phyloP scores from a whole-genome alignment of 176 grass and related monocot species.

The Guadua angustifolia region DNA sequence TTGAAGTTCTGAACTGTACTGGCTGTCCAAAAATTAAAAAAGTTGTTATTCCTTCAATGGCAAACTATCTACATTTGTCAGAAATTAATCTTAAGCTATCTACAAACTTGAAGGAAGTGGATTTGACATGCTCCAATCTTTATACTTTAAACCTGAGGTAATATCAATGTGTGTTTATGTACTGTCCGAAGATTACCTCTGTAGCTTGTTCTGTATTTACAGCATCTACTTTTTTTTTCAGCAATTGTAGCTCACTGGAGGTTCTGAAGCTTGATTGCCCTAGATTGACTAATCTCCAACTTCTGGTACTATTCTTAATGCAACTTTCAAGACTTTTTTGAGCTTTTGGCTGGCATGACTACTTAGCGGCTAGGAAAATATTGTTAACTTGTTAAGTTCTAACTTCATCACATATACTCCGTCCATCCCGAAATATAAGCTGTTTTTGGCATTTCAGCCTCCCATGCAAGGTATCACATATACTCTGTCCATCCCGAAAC shows the following conservation, averaged over 20 bases:
- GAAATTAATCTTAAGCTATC: conserved; percentile 98
- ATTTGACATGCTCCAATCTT: conserved; percentile 78
- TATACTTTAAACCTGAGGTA: conserved; percentile 84
- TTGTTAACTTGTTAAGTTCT: background rate
- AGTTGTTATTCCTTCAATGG: conserved; percentile 73
- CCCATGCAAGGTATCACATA: background rate
- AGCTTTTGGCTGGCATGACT: background rate
- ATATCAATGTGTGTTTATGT: conserved; percentile 30
- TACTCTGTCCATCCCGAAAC: background rate
- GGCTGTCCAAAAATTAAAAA: conserved; percentile 95
- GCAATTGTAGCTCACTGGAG: conserved; percentile 86
- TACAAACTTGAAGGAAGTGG: conserved; percentile 91
- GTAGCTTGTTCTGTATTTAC: conserved; percentile 6
- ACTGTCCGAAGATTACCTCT: background rate
- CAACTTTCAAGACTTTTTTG: background rate
- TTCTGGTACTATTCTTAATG: conserved; percentile 61
- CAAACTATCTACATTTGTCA: conserved; percentile 69
- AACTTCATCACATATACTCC: background rate
- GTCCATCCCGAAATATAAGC: background rate
- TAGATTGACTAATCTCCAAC: conserved; percentile 77
- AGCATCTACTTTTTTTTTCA: conserved; percentile 40
- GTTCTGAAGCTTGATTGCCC: conserved; percentile 95
- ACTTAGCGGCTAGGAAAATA: background rate
- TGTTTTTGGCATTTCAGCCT: background rate
- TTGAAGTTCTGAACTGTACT: conserved; percentile 92